Evolutionary conservation across 2,329 filamentous ascomycete genomes (phyloP).

Genomic region (Hymenoscyphus albidus): DNA sequence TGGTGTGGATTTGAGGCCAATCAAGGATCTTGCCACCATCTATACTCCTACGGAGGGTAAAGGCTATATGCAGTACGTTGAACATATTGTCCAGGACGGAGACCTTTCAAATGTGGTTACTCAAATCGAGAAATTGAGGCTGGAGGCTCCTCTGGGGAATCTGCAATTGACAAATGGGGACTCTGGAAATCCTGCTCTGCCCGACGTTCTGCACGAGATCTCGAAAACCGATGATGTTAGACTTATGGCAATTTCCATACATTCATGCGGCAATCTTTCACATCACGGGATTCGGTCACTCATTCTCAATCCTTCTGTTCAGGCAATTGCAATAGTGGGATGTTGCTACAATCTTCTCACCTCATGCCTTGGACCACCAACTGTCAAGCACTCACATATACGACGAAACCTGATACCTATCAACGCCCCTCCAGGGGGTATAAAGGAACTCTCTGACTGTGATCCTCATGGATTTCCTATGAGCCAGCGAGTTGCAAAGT

Average conservation of each 20-base stretch:
- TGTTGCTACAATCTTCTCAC: slow-evolving; percentile 98
- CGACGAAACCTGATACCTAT: slow-evolving; percentile 64
- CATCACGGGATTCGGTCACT: slow-evolving; percentile 90
- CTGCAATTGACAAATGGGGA: slow-evolving; percentile 22
- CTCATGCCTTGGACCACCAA: slow-evolving; percentile 80
- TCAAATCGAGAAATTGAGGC: slow-evolving; percentile 50
- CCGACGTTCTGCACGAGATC: slow-evolving; percentile 19
- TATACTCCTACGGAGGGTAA: slow-evolving; percentile 58
- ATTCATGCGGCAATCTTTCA: slow-evolving; percentile 96
- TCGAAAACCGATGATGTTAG: slow-evolving; percentile 40
- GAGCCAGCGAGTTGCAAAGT: slow-evolving; percentile 64
- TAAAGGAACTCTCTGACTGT: slow-evolving; percentile 63
- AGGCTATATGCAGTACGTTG: slow-evolving; percentile 72
- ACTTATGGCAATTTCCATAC: slow-evolving; percentile 88
- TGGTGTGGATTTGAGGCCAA: slow-evolving; percentile 48
- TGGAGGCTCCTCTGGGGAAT: slow-evolving; percentile 18
- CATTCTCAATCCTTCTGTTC: slow-evolving; percentile 75
- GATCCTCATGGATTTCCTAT: slow-evolving; percentile 95
- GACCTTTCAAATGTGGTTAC: slow-evolving; percentile 65
- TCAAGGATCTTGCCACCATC: slow-evolving; percentile 46
- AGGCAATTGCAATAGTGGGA: slow-evolving; percentile 90
- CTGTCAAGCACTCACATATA: slow-evolving; percentile 76
- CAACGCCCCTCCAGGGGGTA: slow-evolving; percentile 59
- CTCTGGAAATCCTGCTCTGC: slow-evolving; percentile 14
- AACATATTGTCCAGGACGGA: slow-evolving; percentile 69